Evolutionary conservation across 129 eudicot genomes (phyloP).

Genomic region (Pseudognaphalium luteoalbum): DNA sequence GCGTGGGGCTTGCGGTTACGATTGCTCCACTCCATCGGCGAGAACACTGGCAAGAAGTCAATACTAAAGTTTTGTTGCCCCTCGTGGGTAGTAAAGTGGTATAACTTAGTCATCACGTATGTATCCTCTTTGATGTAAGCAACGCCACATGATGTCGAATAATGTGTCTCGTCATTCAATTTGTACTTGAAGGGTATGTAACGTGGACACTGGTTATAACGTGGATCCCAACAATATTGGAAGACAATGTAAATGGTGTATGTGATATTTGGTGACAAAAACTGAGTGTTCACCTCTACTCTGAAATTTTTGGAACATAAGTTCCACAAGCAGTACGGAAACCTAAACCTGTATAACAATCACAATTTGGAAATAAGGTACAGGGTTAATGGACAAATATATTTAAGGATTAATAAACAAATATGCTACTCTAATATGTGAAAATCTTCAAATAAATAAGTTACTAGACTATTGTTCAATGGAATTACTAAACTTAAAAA

Average conservation of each 20-base stretch:
- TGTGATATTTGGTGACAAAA: constrained; percentile 11
- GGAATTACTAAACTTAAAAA: too few relatives aligned
- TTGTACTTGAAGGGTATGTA: constrained; percentile 16
- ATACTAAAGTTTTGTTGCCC: not conserved
- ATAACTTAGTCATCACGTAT: constrained; percentile 7
- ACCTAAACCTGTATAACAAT: too few relatives aligned
- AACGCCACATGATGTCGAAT: not conserved
- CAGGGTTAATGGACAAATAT: too few relatives aligned
- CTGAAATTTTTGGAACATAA: not conserved
- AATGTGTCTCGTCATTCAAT: not conserved
- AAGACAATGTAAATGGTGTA: constrained; percentile 8
- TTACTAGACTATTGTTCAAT: too few relatives aligned
- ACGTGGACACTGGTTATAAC: not conserved
- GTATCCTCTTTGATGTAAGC: not conserved
- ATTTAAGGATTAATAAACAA: too few relatives aligned
- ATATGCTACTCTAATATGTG: too few relatives aligned
- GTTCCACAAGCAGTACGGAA: not conserved
- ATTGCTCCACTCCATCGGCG: too few relatives aligned
- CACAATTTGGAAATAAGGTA: too few relatives aligned
- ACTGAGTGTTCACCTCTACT: not conserved
- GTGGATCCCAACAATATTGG: not conserved
- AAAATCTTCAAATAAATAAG: too few relatives aligned
- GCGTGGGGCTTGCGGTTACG: too few relatives aligned
- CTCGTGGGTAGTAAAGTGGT: constrained; percentile 11
- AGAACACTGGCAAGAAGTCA: not conserved